These are phyloP conservation scores for Primulina tabacum DNA, from an alignment of 257 asterid genomes.

Conservation along the genomic window DNA sequence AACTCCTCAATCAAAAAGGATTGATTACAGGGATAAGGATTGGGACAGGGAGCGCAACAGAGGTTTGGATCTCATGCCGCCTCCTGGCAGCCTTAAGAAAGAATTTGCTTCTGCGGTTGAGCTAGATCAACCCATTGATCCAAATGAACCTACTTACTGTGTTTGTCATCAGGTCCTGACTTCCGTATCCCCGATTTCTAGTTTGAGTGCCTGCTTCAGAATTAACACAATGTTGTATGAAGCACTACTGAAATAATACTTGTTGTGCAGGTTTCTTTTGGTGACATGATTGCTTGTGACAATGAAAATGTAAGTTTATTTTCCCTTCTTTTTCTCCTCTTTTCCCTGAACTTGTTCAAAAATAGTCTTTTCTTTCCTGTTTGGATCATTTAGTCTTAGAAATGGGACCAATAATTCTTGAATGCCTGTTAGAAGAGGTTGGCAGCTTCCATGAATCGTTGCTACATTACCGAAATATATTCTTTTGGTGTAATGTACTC, in stretches of 20 bases:
- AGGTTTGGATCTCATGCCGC: slow-evolving; percentile 98
- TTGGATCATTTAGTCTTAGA: background rate
- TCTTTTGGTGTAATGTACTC: slow-evolving; percentile 1
- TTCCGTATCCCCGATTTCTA: slow-evolving; percentile 19
- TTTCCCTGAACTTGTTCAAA: background rate
- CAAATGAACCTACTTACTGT: slow-evolving; percentile 94
- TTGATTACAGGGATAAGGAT: slow-evolving; percentile 75
- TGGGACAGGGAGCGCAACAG: slow-evolving; percentile 93
- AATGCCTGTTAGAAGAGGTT: slow-evolving; percentile 1
- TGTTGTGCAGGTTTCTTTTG: slow-evolving; percentile 77
- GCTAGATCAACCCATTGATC: slow-evolving; percentile 86
- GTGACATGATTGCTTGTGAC: slow-evolving; percentile 99
- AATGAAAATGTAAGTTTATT: slow-evolving; percentile 65
- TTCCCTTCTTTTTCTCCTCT: slow-evolving; percentile 17
- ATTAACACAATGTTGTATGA: slow-evolving; percentile 4
- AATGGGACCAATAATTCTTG: background rate
- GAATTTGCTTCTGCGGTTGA: slow-evolving; percentile 69
- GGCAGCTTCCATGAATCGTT: background rate
- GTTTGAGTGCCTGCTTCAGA: slow-evolving; percentile 8
- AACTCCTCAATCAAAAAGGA: slow-evolving; percentile 74
- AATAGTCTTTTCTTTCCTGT: background rate
- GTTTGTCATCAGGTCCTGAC: slow-evolving; percentile 83
- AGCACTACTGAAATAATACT: slow-evolving; percentile 12
- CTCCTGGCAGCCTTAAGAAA: slow-evolving; percentile 83
- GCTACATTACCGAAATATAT: background rate